Evolutionary conservation across 768 basidiomycete species (phyloP).

Genomic region (Pisolithus sp.): DNA sequence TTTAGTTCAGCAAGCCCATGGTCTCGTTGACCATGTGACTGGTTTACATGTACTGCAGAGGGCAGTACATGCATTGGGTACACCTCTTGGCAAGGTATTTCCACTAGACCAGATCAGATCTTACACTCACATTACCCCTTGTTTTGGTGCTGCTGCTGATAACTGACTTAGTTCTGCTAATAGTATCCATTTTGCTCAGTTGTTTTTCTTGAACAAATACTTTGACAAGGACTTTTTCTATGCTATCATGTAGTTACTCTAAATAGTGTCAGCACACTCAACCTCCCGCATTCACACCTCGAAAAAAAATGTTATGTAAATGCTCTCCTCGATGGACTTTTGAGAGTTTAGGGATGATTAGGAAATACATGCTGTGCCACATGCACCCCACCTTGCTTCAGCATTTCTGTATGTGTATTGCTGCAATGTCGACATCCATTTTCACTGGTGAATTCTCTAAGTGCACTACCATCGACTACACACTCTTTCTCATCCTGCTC

Average conservation of each 20-base stretch:
- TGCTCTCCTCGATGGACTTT: no score
- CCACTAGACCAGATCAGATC: constrained; percentile 7
- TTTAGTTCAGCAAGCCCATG: constrained; percentile 15
- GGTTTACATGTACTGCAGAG: constrained; percentile 5
- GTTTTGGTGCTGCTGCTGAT: constrained; percentile 6
- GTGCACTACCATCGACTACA: constrained; percentile 85
- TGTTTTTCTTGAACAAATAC: constrained; percentile 4
- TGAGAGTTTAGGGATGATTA: no score
- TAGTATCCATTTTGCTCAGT: constrained; percentile 3
- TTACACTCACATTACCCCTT: constrained; percentile 4
- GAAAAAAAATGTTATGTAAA: no score
- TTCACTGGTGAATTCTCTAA: no score
- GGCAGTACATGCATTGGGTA: neutral
- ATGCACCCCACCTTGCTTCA: no score
- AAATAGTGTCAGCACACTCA: no score
- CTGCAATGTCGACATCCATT: no score
- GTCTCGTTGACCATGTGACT: neutral
- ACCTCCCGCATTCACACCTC: no score
- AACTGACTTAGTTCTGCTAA: neutral
- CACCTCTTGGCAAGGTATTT: constrained; percentile 1
- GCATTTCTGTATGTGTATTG: no score
- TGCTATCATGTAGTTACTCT: neutral
- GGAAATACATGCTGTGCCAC: no score
- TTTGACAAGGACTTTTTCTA: constrained; percentile 1
- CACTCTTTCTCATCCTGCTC: constrained; percentile 82